Percentiles rank a stretch among this genome's conserved stretches.
Evolutionary conservation across 2,329 filamentous ascomycete genomes (phyloP).

Genomic region (Torrubiella hemipterigena): DNA sequence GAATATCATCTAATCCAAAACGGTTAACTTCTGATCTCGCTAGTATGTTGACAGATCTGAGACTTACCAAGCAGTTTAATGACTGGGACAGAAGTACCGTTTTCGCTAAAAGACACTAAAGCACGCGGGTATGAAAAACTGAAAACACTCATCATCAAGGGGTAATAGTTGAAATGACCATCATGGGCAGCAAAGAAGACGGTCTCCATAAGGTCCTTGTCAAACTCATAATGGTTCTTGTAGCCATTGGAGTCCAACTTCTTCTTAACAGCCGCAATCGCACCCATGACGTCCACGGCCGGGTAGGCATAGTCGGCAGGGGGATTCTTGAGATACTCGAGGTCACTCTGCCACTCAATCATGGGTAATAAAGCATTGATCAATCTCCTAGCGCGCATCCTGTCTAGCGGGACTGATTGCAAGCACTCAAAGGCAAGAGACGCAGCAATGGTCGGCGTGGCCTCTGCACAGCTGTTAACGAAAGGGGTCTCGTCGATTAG

Average conservation of each 20-base stretch:
- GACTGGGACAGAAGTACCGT: conserved; percentile 18
- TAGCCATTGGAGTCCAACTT: conserved; percentile 30
- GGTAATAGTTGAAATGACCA: conserved; percentile 46
- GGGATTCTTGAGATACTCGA: conserved; percentile 36
- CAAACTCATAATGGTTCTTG: conserved; percentile 41
- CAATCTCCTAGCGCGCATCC: conserved; percentile 19
- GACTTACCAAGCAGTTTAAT: conserved; percentile 34
- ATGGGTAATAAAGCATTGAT: conserved; percentile 26
- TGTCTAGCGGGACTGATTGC: conserved; percentile 24
- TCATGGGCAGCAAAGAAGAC: conserved; percentile 45
- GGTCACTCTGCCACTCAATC: conserved; percentile 34
- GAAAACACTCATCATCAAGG: conserved; percentile 38
- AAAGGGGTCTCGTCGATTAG: too few relatives aligned
- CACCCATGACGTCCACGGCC: conserved; percentile 31
- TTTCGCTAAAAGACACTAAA: conserved; percentile 27
- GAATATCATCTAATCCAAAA: too few relatives aligned
- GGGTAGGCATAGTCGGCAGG: conserved; percentile 37
- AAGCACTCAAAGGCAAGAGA: conserved; percentile 24
- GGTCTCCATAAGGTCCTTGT: conserved; percentile 38
- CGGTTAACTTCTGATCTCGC: too few relatives aligned
- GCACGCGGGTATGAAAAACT: conserved; percentile 11
- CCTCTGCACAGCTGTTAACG: too few relatives aligned
- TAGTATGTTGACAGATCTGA: too few relatives aligned
- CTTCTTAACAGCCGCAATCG: conserved; percentile 29
- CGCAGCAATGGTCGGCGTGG: conserved; percentile 23